Evolutionary conservation across 2,329 filamentous ascomycete genomes (phyloP), one percentile per base, ranked within the genome.

Genomic region (Curvularia sp.): DNA sequence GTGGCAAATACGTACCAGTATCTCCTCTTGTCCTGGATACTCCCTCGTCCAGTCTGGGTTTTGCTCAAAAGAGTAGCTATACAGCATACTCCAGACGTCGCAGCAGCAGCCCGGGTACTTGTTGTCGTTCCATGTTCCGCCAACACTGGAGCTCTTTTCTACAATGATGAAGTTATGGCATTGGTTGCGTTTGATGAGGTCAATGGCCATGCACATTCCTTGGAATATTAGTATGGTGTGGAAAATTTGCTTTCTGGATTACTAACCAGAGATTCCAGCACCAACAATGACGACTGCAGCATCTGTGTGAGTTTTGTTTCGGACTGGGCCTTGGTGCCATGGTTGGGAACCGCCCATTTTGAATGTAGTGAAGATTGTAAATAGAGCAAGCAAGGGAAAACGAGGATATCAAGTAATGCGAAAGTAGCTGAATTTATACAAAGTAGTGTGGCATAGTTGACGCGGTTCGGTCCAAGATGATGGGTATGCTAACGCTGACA

Each of bases 11-110:
- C 69, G 60, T 65, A 82, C 78, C 33, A 85, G 76, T 20, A 88
- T 85, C 67, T 88, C 86, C 67, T 86, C 84, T 64, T 88, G 85
- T 0, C 84, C 83, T 0, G 86, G 83, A 64, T 86, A 88, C 53
- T 85, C 80, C 18, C 84, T 75, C 0, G 82, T 82, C 85, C 86
- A 87, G 62, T 83, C 78, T 2, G 83, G 76, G 52, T 87, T 87
- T 51, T 86, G 84, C 35, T 84, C 85, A 64, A 88, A 88, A 5
- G 84, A 86, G 71, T 83, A 87, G 43, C 81, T 84, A 74, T 88
- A 88, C 3, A 88, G 75, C 48, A 81, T 75, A 33, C 80, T 83
- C 79, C 80, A 83, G 9, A 86, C 83, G 66, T 85, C 84, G 60
- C 83, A 85, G 62, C 82, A 84, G 64, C 82, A 84, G 6, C 81